A percentile compares a stretch with the other conserved stretches of the same genome.
These are phyloP conservation scores for Cutaneotrichosporon spelunceum DNA, from an alignment of 1,284 basidiomycete species.

Conservation along the genomic window DNA sequence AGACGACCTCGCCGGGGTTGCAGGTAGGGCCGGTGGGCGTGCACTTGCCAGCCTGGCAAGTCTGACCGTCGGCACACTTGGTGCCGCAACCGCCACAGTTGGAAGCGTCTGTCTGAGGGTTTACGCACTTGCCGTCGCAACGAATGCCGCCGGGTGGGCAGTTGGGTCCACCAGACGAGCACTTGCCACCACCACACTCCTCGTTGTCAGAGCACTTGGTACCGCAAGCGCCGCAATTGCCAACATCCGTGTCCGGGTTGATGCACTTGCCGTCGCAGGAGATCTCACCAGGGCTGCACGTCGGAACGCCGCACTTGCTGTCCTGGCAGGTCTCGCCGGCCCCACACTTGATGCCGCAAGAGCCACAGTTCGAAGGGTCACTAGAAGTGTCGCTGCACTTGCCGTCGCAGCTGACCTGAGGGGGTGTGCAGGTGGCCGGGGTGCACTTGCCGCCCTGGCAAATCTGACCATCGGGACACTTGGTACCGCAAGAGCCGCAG, in stretches of 20 bases:
- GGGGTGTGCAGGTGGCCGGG: neutral
- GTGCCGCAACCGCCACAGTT: neutral
- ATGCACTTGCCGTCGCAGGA: neutral
- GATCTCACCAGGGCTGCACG: neutral
- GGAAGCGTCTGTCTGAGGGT: neutral
- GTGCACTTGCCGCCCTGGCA: neutral
- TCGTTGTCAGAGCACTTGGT: neutral
- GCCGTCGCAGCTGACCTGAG: neutral
- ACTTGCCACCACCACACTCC: too few species aligned
- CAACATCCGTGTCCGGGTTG: neutral
- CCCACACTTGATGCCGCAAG: neutral
- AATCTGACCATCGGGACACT: neutral
- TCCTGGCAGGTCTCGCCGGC: neutral
- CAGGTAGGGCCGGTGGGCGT: neutral
- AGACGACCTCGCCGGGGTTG: neutral
- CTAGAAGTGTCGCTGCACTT: neutral
- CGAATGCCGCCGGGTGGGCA: too few species aligned
- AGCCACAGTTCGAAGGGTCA: neutral
- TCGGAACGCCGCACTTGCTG: neutral
- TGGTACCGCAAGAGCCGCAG: neutral
- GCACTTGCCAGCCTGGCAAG: neutral
- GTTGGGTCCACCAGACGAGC: too few species aligned
- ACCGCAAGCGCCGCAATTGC: neutral
- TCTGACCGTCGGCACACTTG: neutral
- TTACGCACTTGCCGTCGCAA: neutral